These are phyloP conservation scores for Pythium rhizo-oryzae DNA, from an alignment of 352 stramenopile species.

Conservation along the genomic window DNA sequence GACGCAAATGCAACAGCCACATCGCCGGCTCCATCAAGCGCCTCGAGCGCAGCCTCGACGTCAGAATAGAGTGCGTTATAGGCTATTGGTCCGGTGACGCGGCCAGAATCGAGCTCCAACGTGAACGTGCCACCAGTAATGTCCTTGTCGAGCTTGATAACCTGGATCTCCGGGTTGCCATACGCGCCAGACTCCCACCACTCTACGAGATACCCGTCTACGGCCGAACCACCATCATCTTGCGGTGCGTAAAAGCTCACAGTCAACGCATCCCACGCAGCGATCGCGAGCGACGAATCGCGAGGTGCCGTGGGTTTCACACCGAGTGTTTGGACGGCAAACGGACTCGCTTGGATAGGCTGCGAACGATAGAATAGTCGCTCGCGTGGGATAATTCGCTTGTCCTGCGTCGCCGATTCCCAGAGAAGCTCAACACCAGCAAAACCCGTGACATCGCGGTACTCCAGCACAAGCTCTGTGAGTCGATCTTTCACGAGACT, in stretches of 20 bases:
- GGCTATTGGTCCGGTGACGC: conserved; percentile 57
- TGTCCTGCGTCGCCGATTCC: conserved; percentile 88
- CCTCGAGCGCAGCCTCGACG: conserved; percentile 80
- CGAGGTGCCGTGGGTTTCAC: conserved; percentile 60
- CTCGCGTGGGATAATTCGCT: conserved; percentile 80
- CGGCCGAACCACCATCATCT: conserved; percentile 84
- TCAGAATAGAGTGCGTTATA: conserved; percentile 65
- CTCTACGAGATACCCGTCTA: conserved; percentile 90
- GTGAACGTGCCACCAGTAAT: conserved; percentile 88
- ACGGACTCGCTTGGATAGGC: conserved; percentile 68
- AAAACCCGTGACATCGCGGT: conserved; percentile 89
- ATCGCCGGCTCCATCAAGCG: conserved; percentile 73
- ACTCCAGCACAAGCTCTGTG: conserved; percentile 84
- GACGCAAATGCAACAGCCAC: conserved; percentile 63
- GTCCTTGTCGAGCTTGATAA: conserved; percentile 79
- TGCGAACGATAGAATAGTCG: conserved; percentile 85
- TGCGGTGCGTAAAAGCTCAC: conserved; percentile 84
- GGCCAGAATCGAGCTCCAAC: conserved; percentile 50
- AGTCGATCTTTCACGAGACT: conserved; percentile 29
- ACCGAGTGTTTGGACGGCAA: conserved; percentile 51
- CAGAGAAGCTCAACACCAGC: conserved; percentile 88
- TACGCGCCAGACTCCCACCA: conserved; percentile 71
- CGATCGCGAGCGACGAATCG: conserved; percentile 46
- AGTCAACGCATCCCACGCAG: conserved; percentile 56
- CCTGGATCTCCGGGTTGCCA: conserved; percentile 66